These are phyloP conservation scores for Torulaspora delbrueckii DNA, from an alignment of 805 yeast genomes.

Conservation along the genomic window DNA sequence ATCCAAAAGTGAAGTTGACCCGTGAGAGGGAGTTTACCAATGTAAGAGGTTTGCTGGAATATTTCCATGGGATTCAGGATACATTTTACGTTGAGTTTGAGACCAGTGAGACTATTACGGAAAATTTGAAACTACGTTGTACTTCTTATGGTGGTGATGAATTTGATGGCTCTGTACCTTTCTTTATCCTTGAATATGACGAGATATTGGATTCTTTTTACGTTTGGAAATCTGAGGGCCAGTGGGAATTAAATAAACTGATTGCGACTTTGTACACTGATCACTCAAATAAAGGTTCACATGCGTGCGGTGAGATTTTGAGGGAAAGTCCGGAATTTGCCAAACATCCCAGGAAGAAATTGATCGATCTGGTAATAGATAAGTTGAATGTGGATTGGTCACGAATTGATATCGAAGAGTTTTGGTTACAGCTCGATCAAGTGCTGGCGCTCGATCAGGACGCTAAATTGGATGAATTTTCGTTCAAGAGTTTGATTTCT, in stretches of 20 bases:
- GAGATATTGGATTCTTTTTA: conserved; percentile 18
- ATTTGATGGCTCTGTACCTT: conserved; percentile 17
- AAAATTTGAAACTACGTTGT: conserved; percentile 27
- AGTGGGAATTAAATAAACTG: conserved; percentile 25
- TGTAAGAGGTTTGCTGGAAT: conserved; percentile 13
- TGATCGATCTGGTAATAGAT: conserved; percentile 12
- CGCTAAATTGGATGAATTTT: conserved; percentile 8
- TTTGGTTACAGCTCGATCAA: conserved; percentile 19
- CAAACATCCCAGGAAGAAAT: conserved; percentile 9
- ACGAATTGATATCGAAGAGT: conserved; percentile 14
- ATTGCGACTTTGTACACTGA: conserved; percentile 18
- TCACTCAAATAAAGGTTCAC: conserved; percentile 4
- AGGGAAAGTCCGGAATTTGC: conserved; percentile 8
- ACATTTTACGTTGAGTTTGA: conserved; percentile 25
- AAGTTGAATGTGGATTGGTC: conserved; percentile 25
- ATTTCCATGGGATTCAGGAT: conserved; percentile 27
- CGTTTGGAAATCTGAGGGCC: conserved; percentile 29
- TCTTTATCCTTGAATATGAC: conserved; percentile 29
- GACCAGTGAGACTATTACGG: conserved; percentile 28
- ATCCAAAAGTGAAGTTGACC: conserved; percentile 26
- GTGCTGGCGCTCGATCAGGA: conserved; percentile 5
- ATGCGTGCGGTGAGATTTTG: conserved; percentile 4
- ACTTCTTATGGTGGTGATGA: conserved; percentile 13
- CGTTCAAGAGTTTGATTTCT: conserved; percentile 23
- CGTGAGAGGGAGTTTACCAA: conserved; percentile 17